Evolutionary conservation across 345 rosid species (phyloP).

Genomic region (Jatropha curcas): DNA sequence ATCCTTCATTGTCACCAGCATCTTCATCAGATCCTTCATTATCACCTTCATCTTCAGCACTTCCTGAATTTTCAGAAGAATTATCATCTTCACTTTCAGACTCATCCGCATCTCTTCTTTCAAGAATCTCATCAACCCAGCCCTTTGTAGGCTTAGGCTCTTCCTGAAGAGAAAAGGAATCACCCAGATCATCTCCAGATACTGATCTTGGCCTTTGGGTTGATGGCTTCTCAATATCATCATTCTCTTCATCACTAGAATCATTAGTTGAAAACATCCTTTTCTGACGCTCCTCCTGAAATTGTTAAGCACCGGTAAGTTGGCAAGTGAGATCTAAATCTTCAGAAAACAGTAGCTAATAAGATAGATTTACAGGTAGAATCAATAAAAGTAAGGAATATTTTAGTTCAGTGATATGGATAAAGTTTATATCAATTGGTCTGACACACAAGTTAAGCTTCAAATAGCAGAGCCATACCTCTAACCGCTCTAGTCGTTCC

Average conservation of each 20-base stretch:
- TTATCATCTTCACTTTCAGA: conserved; percentile 56
- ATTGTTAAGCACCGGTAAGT: conserved; percentile 6
- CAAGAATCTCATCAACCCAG: conserved; percentile 90
- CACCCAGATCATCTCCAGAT: conserved; percentile 95
- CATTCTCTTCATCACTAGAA: conserved; percentile 72
- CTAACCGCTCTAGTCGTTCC: conserved; percentile 71
- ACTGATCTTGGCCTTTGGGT: conserved; percentile 39
- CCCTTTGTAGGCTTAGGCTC: conserved; percentile 55
- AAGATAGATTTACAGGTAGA: not conserved
- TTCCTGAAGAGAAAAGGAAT: conserved; percentile 70
- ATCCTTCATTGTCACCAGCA: conserved; percentile 43
- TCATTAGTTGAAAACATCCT: conserved; percentile 77
- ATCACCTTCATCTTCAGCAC: conserved; percentile 45
- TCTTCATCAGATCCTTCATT: conserved; percentile 55
- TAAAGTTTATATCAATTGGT: not conserved
- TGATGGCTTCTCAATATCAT: conserved; percentile 43
- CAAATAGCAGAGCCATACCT: conserved; percentile 51
- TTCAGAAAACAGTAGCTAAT: not conserved
- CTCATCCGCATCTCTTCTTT: conserved; percentile 47
- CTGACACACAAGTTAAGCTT: not conserved
- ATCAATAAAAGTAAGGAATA: not conserved
- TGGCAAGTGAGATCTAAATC: not conserved
- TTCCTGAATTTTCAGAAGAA: conserved; percentile 58
- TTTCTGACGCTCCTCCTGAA: conserved; percentile 79
- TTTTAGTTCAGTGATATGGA: not conserved